Base-by-base conservation (phyloP, 371 early-diverging fungal genomes). In the Amoeboaphelidium occidentale region DNA sequence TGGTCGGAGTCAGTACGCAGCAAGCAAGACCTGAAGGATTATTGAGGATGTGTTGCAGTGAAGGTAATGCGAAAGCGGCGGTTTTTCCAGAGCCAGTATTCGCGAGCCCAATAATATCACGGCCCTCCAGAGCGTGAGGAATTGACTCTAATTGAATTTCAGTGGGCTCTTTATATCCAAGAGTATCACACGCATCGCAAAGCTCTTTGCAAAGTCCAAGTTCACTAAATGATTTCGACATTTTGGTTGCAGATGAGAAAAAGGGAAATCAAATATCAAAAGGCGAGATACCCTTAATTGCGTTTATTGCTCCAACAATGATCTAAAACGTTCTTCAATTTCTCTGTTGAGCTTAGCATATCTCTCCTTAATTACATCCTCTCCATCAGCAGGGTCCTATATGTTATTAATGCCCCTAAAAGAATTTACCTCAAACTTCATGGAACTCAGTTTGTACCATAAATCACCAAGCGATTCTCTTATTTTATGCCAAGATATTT, bases 41-140 rank as follows among this genome's bases (percentile, higher is more conserved):
- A 55, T 85, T 79, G 0, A 84, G 74, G 4, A 92, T 68, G 61
- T 78, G 77, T 58, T 97, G 90, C 46, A 97, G 66, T 21, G 98
- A 91, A 0, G 99, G 99, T 20, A 98, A 60, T 1, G 97, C 89
- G 71, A 98, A 99, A 0, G 98, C 93, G 6, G 97, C 88, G 0
- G 99, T 99, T 66, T 99, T 99, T 55, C 99, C 99, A 1, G 82
- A 80, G 51, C 99, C 99, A 0, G 99, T 99, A 53, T 87, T 82
- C 26, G 99, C 98, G 13, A 86, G 81, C 42, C 96, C 98, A 53
- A 99, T 85, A 3, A 92, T 75, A 61, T 93, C 87, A 51, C 69
- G 65, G 0, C 89, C 84, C 59, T 81, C 73, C 21, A 90, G 60
- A 25, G 83, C 71, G 44, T 75, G 64, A 1, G 75, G 78, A 47